These are phyloP conservation scores for Saccharomycopsis hybrid DNA, from an alignment of 1,139 yeast species.

Conservation along the genomic window DNA sequence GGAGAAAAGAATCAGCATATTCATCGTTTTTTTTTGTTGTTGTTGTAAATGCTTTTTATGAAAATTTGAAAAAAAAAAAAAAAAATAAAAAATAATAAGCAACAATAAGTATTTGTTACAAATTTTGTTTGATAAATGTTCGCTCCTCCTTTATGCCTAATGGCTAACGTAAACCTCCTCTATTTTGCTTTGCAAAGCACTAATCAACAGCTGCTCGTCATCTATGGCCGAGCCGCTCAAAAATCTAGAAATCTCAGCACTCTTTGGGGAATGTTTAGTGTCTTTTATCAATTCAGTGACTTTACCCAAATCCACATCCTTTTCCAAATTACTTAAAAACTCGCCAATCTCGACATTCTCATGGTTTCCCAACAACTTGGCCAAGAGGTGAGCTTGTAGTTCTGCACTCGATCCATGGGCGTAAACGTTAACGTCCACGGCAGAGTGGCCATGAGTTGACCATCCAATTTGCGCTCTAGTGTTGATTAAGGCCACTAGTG, in stretches of 20 bases:
- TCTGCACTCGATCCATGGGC: constrained; percentile 53
- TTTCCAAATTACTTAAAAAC: constrained; percentile 55
- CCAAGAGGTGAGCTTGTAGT: constrained; percentile 36
- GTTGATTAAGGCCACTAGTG: constrained; percentile 56
- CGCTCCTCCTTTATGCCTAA: background rate
- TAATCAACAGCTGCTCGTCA: background rate
- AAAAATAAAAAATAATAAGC: no score
- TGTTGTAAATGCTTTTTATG: no score
- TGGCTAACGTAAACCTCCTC: constrained; percentile 2
- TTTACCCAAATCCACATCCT: constrained; percentile 39
- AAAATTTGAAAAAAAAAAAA: no score
- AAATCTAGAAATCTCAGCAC: background rate
- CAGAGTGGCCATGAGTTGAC: constrained; percentile 87
- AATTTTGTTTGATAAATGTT: no score
- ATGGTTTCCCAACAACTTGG: constrained; percentile 63
- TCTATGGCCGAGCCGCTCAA: background rate
- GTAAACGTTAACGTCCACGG: constrained; percentile 83
- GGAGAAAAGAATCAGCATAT: no score
- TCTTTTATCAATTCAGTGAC: constrained; percentile 45
- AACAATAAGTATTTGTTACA: no score
- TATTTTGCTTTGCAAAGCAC: background rate
- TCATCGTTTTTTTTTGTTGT: no score
- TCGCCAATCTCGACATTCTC: constrained; percentile 80
- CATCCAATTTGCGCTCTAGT: constrained; percentile 73
- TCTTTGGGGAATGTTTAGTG: constrained; percentile 37